A percentile compares a stretch with the other conserved stretches of the same genome.
phyloP scores from a whole-genome alignment of 306 rosid genomes.

The Pyrus communis region DNA sequence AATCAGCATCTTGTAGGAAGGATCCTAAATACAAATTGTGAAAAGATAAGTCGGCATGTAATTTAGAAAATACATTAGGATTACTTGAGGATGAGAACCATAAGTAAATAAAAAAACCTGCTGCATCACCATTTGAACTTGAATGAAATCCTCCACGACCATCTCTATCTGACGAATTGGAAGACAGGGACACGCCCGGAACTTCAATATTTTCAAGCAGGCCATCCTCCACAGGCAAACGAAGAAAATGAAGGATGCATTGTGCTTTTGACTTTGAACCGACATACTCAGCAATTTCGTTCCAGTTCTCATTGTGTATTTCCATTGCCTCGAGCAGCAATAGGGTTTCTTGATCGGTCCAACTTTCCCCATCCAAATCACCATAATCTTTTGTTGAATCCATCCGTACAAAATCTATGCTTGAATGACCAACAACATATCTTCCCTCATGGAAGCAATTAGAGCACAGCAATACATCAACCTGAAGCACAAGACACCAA shows the following conservation, averaged over 20 bases:
- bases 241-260: constrained; percentile 96
- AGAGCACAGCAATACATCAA: constrained; percentile 70
- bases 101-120: constrained; percentile 46
- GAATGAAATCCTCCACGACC: constrained; percentile 35
- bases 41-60: neutral
- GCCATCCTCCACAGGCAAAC: constrained; percentile 87
- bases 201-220: constrained; percentile 82
- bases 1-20: constrained; percentile 43
- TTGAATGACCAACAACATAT: constrained; percentile 80
- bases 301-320: constrained; percentile 86
- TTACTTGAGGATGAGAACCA: constrained; percentile 9
- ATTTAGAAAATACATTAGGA: constrained; percentile 25
- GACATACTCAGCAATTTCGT: constrained; percentile 88
- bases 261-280: constrained; percentile 97
- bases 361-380: constrained; percentile 78
- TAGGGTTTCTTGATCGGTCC: constrained; percentile 97
- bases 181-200: constrained; percentile 48
- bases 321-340: constrained; percentile 92
- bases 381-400: constrained; percentile 66
- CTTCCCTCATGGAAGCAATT: constrained; percentile 92
- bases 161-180: constrained; percentile 41
- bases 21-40: constrained; percentile 37
- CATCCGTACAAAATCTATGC: constrained; percentile 62
- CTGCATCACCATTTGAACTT: constrained; percentile 56
- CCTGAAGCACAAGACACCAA: constrained; percentile 43